A percentile compares a stretch with the other conserved stretches of the same genome.
phyloP scores from a whole-genome alignment of 345 rosid genomes.

The Cardamine chenopodiifolia region DNA sequence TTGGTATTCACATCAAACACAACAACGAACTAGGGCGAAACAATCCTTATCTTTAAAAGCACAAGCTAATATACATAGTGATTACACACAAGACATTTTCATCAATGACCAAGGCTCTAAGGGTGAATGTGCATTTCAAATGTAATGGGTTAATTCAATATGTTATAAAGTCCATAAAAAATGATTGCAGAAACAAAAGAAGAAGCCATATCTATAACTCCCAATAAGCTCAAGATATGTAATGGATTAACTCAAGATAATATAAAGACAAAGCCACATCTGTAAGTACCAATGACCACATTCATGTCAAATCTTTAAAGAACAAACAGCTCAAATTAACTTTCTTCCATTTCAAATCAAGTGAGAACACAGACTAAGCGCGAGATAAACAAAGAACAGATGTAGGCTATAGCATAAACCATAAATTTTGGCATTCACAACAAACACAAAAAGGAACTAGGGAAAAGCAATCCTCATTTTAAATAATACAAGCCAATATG shows the following conservation, averaged over 20 bases:
- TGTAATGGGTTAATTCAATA: background rate
- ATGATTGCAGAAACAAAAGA: background rate
- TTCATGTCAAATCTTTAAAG: background rate
- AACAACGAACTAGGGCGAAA: background rate
- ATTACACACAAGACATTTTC: background rate
- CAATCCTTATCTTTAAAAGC: background rate
- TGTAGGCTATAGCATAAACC: background rate
- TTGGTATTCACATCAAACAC: too few species aligned
- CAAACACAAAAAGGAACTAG: background rate
- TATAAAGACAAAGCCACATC: background rate
- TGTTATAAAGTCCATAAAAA: background rate
- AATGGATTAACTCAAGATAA: background rate
- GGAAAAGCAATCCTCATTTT: background rate
- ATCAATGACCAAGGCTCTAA: too few species aligned
- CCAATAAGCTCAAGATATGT: too few species aligned
- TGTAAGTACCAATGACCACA: background rate
- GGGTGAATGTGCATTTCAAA: background rate
- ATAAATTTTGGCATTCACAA: background rate
- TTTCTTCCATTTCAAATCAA: background rate
- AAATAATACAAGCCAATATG: background rate
- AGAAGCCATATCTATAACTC: background rate
- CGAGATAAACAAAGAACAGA: background rate
- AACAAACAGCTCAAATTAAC: background rate
- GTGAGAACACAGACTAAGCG: background rate
- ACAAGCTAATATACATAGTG: background rate